Conservation (phyloP, 2,329 filamentous ascomycete species). For the Calonectria hawksworthii region DNA sequence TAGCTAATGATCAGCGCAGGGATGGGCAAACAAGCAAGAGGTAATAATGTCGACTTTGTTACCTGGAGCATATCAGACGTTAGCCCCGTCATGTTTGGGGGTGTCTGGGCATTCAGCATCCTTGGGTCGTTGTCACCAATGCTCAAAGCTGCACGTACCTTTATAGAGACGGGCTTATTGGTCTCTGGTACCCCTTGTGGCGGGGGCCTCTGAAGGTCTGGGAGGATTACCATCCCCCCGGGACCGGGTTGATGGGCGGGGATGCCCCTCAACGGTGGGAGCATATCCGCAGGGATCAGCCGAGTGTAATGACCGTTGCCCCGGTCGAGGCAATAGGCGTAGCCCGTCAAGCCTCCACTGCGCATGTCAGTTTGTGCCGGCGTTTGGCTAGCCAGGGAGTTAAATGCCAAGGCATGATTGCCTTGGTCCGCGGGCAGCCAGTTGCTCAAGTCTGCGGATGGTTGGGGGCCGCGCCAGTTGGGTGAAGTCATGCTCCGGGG, state of each 20-base stretch:
- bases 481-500: conserved; percentile 38
- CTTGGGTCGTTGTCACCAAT: conserved; percentile 24
- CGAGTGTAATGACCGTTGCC: conserved; percentile 67
- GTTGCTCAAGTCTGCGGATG: conserved; percentile 18
- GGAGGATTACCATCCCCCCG: conserved; percentile 63
- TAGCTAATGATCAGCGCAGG: conserved; percentile 7
- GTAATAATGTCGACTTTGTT: conserved; percentile 28
- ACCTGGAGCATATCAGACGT: conserved; percentile 52
- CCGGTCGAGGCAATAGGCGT: conserved; percentile 67
- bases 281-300: conserved; percentile 68
- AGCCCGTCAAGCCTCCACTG: conserved; percentile 38
- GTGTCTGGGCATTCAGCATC: conserved; percentile 48
- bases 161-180: conserved; percentile 52
- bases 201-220: conserved; percentile 54
- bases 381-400: background rate
- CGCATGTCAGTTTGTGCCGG: background rate
- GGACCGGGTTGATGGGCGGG: conserved; percentile 55
- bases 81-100: conserved; percentile 33
- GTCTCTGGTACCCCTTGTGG: conserved; percentile 56
- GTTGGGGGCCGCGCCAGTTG: conserved; percentile 39
- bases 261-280: conserved; percentile 61
- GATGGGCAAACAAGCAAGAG: background rate
- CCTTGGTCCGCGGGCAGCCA: conserved; percentile 2
- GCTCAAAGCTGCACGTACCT: conserved; percentile 53
- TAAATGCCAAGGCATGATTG: conserved; percentile 33